Conservation (phyloP, 257 asterid species). For the Forsythia viridissima region DNA sequence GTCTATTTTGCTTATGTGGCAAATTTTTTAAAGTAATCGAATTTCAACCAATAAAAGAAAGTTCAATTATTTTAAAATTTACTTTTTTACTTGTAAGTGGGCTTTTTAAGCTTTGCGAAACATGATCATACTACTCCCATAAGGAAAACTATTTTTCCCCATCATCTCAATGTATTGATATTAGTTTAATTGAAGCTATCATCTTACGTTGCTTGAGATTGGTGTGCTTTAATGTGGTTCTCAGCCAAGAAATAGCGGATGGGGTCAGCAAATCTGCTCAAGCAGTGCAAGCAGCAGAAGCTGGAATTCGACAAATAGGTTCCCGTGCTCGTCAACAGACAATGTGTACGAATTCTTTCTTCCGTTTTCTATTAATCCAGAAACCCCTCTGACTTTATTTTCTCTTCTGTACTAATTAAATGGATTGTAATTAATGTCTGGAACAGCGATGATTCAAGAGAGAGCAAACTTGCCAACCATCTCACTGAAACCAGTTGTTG, state of each 20-base stretch:
- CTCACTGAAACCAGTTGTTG: conserved; percentile 81
- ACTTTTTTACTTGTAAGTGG: too few relatives aligned
- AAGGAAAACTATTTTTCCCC: background rate
- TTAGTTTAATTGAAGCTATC: conserved; percentile 5
- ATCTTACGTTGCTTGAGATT: conserved; percentile 11
- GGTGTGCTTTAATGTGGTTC: conserved; percentile 28
- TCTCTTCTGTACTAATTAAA: background rate
- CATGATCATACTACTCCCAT: background rate
- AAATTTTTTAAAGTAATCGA: too few relatives aligned
- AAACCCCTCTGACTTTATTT: background rate
- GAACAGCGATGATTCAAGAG: conserved; percentile 86
- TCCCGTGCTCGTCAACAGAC: conserved; percentile 80
- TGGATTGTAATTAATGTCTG: conserved; percentile 21
- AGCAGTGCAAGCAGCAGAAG: conserved; percentile 93
- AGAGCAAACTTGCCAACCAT: conserved; percentile 85
- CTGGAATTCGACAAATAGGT: conserved; percentile 84
- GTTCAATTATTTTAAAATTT: too few relatives aligned
- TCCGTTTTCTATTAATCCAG: conserved; percentile 9
- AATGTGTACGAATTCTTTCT: conserved; percentile 55
- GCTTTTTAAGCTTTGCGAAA: background rate
- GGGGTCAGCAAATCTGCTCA: conserved; percentile 90
- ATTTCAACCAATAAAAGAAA: background rate
- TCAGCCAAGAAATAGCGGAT: conserved; percentile 86
- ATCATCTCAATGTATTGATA: background rate
- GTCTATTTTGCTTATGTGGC: too few relatives aligned